Percentiles rank a stretch among this genome's conserved stretches.
Evolutionary conservation across 345 rosid genomes (phyloP).

Genomic region (Eucalyptus viminalis): DNA sequence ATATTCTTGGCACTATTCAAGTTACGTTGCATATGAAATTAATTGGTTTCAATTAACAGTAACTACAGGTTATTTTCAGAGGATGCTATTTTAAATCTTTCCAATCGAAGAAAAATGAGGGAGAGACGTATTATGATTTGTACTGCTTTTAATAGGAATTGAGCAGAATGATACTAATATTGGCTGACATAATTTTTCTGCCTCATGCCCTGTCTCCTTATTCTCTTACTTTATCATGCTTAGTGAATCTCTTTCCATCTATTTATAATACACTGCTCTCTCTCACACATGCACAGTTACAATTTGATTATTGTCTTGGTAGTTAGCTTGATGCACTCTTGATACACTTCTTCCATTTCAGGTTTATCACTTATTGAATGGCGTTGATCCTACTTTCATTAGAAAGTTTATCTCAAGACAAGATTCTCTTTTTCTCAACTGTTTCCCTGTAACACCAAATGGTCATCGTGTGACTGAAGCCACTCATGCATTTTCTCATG

Average conservation of each 20-base stretch:
- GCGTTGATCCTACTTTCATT: conserved; percentile 49
- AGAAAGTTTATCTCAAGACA: conserved; percentile 18
- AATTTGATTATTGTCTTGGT: neutral
- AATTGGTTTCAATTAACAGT: neutral
- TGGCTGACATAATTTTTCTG: neutral
- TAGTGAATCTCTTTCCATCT: neutral
- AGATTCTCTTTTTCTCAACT: conserved; percentile 29
- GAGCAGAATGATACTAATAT: neutral
- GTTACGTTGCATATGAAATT: neutral
- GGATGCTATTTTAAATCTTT: neutral
- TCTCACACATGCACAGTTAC: neutral
- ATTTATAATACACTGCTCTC: neutral
- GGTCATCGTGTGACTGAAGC: conserved; percentile 80
- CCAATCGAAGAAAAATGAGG: neutral
- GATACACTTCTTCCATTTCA: conserved; percentile 7
- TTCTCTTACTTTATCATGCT: neutral
- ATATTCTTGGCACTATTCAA: neutral
- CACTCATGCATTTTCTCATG: conserved; percentile 34
- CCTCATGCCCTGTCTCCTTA: neutral
- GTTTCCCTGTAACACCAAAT: conserved; percentile 81
- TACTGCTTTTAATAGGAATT: neutral
- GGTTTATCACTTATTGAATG: conserved; percentile 45
- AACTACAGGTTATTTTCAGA: neutral
- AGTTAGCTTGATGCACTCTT: neutral
- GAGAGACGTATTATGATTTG: neutral